These are phyloP conservation scores for Grosmannia serpens DNA, from an alignment of 2,329 filamentous ascomycete species.

Conservation along the genomic window DNA sequence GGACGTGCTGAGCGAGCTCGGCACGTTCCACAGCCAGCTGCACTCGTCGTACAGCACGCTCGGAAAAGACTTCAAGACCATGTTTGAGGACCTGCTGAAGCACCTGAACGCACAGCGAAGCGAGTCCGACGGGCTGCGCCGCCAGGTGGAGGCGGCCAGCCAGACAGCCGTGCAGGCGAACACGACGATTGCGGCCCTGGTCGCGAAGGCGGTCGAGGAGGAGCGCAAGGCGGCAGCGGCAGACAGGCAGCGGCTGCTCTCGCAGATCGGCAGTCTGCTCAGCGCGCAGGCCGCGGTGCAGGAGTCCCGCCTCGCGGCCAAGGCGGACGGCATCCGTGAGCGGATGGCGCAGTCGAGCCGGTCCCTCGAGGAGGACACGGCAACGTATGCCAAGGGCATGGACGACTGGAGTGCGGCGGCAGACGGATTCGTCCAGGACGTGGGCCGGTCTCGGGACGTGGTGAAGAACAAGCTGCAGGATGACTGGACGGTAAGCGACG, in stretches of 20 bases:
- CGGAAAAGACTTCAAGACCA: constrained; percentile 72
- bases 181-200: constrained; percentile 48
- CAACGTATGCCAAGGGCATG: constrained; percentile 59
- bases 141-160: constrained; percentile 61
- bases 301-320: constrained; percentile 55
- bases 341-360: constrained; percentile 54
- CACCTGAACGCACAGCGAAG: constrained; percentile 65
- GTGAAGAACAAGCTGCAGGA: constrained; percentile 75
- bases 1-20: constrained; percentile 77
- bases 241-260: constrained; percentile 63
- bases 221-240: constrained; percentile 61
- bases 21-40: constrained; percentile 68
- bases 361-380: constrained; percentile 52
- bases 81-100: constrained; percentile 71
- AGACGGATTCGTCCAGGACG: constrained; percentile 55
- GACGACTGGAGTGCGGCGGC: constrained; percentile 62
- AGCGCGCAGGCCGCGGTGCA: constrained; percentile 63
- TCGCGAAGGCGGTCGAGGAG: constrained; percentile 61
- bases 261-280: constrained; percentile 68
- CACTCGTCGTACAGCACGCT: constrained; percentile 75
- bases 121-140: constrained; percentile 62
- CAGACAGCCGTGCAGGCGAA: constrained; percentile 58
- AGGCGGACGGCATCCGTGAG: constrained; percentile 49
- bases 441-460: constrained; percentile 61
- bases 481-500: constrained; percentile 61